phyloP scores from a whole-genome alignment of 2,329 filamentous ascomycete species.

The Bertia moriformis region DNA sequence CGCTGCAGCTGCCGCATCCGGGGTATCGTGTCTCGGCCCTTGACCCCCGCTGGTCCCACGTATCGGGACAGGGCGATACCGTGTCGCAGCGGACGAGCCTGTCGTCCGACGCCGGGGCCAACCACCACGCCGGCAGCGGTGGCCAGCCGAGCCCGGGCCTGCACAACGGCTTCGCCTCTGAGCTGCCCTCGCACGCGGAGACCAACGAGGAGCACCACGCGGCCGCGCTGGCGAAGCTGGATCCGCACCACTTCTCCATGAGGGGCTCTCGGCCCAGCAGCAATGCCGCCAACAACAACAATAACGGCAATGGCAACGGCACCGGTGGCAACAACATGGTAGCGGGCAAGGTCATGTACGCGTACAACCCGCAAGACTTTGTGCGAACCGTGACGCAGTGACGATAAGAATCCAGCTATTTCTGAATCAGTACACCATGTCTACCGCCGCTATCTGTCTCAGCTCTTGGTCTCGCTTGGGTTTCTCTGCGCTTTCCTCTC shows the following conservation, averaged over 20 bases:
- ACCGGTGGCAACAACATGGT: conserved; percentile 5
- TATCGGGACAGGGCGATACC: no score
- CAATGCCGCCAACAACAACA: conserved; percentile 2
- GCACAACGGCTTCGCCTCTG: conserved; percentile 24
- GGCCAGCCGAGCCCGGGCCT: conserved; percentile 21
- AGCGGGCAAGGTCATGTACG: conserved; percentile 9
- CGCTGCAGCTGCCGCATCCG: conserved; percentile 9
- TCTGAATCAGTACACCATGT: no score
- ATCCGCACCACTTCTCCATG: background rate
- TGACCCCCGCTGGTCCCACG: no score
- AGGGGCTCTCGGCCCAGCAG: conserved; percentile 1
- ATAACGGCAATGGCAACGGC: conserved; percentile 1
- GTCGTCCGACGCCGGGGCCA: conserved; percentile 14
- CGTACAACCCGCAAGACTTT: conserved; percentile 25
- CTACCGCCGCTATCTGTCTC: no score
- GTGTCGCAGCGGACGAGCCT: conserved; percentile 17
- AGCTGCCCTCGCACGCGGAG: conserved; percentile 31
- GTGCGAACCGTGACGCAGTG: no score
- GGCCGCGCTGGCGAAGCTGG: conserved; percentile 3
- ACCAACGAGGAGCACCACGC: conserved; percentile 26
- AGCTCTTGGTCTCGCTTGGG: no score
- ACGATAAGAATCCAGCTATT: no score
- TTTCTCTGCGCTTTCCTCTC: no score
- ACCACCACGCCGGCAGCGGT: no score
- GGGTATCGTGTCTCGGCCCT: no score